Percentiles rank a stretch among this genome's conserved stretches.
Evolutionary conservation across 495 filamentous ascomycete species (phyloP).

Genomic region (Parachaetomium inaequale): DNA sequence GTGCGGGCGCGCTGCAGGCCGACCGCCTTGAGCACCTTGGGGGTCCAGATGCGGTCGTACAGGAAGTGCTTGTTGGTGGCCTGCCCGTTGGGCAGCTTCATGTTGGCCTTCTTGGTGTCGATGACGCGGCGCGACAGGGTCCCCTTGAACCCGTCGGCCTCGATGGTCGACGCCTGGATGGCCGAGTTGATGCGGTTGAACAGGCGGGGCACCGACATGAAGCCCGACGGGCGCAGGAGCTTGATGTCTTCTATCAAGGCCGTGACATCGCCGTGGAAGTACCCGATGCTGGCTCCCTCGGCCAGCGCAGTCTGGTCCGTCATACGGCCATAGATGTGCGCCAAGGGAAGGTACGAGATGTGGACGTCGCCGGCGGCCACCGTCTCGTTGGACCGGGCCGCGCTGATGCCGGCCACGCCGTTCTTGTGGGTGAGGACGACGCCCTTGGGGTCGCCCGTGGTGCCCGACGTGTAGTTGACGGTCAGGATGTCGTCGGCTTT

Average conservation of each 20-base stretch:
- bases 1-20: conserved; percentile 69
- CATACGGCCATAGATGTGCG: conserved; percentile 89
- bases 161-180: conserved; percentile 71
- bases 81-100: conserved; percentile 64
- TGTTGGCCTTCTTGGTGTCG: conserved; percentile 69
- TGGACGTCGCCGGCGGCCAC: conserved; percentile 55
- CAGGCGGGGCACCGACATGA: conserved; percentile 86
- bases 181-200: conserved; percentile 87
- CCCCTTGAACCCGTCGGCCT: conserved; percentile 78
- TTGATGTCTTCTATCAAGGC: conserved; percentile 91
- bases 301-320: conserved; percentile 72
- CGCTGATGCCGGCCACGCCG: conserved; percentile 68
- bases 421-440: conserved; percentile 81
- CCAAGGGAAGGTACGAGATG: conserved; percentile 87
- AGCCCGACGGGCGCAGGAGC: conserved; percentile 72
- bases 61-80: conserved; percentile 78
- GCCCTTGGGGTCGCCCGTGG: conserved; percentile 91
- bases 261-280: conserved; percentile 89
- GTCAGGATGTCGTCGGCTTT: conserved; percentile 75
- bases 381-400: conserved; percentile 50
- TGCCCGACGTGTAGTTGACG: conserved; percentile 97
- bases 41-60: conserved; percentile 92
- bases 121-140: conserved; percentile 76
- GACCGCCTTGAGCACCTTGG: conserved; percentile 75
- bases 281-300: conserved; percentile 75